These are phyloP conservation scores for Vitis hybrid DNA, from an alignment of 177 flowering plant species.

Conservation along the genomic window DNA sequence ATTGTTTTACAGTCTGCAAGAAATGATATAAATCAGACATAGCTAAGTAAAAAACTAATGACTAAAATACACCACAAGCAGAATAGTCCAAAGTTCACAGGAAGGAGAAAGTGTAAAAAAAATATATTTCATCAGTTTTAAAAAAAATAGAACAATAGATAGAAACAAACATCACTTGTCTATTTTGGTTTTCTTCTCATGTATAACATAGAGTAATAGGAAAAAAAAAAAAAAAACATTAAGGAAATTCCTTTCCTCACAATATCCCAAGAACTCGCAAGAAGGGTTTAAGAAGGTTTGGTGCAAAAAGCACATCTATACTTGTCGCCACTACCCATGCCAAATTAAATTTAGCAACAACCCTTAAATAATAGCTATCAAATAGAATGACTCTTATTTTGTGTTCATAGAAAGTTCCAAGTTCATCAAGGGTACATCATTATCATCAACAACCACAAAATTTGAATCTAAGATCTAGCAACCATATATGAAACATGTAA, in stretches of 20 bases:
- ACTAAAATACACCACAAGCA: not conserved
- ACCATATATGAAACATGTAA: too few species aligned
- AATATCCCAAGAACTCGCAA: not conserved
- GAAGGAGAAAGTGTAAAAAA: not conserved
- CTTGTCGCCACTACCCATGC: not conserved
- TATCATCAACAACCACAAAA: too few species aligned
- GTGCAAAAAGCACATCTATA: not conserved
- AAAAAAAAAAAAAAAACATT: not conserved
- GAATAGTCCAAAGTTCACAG: too few species aligned
- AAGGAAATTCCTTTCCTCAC: not conserved
- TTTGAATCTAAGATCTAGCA: too few species aligned
- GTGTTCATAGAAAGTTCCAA: not conserved
- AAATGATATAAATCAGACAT: conserved; percentile 14
- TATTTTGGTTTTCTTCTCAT: not conserved
- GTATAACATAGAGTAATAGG: not conserved
- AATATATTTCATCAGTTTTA: not conserved
- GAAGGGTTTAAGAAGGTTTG: not conserved
- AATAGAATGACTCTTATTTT: not conserved
- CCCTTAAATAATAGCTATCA: not conserved
- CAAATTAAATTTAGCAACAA: not conserved
- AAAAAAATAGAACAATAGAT: not conserved
- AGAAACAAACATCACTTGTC: not conserved
- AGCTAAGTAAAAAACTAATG: not conserved
- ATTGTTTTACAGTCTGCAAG: conserved; percentile 25
- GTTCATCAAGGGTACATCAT: too few species aligned